phyloP scores from a whole-genome alignment of 2,329 filamentous ascomycete species.

The Penicillium sp. region DNA sequence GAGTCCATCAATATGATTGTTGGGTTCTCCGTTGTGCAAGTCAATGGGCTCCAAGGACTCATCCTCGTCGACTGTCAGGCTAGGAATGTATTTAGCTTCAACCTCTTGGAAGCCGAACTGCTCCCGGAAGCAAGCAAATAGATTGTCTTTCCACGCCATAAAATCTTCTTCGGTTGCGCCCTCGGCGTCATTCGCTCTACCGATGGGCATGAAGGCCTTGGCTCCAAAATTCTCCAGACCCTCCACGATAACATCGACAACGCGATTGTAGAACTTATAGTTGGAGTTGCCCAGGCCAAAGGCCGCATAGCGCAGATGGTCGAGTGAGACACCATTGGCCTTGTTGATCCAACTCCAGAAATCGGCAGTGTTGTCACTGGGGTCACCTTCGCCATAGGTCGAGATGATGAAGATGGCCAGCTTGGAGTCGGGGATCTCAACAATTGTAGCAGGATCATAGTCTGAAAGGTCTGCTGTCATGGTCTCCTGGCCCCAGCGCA shows the following conservation, averaged over 20 bases:
- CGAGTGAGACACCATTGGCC: constrained; percentile 74
- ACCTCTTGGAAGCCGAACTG: constrained; percentile 85
- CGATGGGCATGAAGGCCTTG: constrained; percentile 75
- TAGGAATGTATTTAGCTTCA: constrained; percentile 86
- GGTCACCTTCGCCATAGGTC: constrained; percentile 94
- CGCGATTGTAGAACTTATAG: constrained; percentile 95
- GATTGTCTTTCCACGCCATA: constrained; percentile 92
- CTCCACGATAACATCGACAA: constrained; percentile 85
- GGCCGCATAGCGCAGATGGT: constrained; percentile 74
- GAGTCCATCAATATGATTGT: constrained; percentile 76
- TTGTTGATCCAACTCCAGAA: constrained; percentile 86
- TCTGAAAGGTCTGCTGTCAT: constrained; percentile 95
- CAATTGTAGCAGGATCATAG: constrained; percentile 87
- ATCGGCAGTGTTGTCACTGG: constrained; percentile 92
- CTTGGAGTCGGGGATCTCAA: constrained; percentile 80
- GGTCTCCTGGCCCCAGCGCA: constrained; percentile 87
- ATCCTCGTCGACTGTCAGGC: constrained; percentile 75
- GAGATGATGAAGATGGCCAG: constrained; percentile 88
- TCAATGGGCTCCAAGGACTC: constrained; percentile 72
- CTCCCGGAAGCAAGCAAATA: constrained; percentile 79
- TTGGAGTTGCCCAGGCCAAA: constrained; percentile 96
- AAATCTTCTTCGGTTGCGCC: constrained; percentile 98
- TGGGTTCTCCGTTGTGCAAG: constrained; percentile 88
- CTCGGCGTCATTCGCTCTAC: constrained; percentile 90
- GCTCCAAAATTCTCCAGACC: constrained; percentile 77